Conservation (phyloP, 116 monocot genomes). For the Phalaenopsis hybrid region DNA sequence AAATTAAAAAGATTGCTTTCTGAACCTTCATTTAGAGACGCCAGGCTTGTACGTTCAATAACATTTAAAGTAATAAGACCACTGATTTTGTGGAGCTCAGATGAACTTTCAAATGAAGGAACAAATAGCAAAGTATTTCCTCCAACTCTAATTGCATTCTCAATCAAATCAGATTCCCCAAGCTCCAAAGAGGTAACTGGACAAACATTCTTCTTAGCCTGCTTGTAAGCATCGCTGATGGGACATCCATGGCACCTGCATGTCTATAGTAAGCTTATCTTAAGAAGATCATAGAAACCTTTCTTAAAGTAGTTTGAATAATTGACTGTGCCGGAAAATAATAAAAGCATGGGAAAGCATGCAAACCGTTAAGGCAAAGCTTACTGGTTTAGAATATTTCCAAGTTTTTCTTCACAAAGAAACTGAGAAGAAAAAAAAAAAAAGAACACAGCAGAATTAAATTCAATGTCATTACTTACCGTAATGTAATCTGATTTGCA, state of each 20-base stretch:
- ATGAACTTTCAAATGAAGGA: slow-evolving; percentile 43
- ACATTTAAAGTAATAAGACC: slow-evolving; percentile 47
- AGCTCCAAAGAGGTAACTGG: slow-evolving; percentile 37
- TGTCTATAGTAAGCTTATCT: slow-evolving; percentile 27
- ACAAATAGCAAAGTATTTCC: slow-evolving; percentile 53
- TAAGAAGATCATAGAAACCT: neutral
- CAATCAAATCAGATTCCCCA: slow-evolving; percentile 36
- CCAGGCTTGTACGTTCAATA: slow-evolving; percentile 65
- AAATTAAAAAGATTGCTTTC: neutral
- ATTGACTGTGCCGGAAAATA: too few relatives aligned
- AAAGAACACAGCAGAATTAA: too few relatives aligned
- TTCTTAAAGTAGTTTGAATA: too few relatives aligned
- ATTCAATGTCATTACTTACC: too few relatives aligned
- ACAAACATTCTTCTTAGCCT: slow-evolving; percentile 33
- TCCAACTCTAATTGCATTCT: slow-evolving; percentile 56
- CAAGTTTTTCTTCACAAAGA: too few relatives aligned
- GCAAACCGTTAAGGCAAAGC: too few relatives aligned
- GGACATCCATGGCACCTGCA: slow-evolving; percentile 82
- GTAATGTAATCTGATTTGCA: too few relatives aligned
- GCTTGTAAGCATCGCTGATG: slow-evolving; percentile 11
- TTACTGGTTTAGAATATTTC: too few relatives aligned
- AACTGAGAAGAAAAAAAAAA: too few relatives aligned
- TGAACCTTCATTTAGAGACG: slow-evolving; percentile 68
- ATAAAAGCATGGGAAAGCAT: too few relatives aligned
- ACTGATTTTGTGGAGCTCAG: slow-evolving; percentile 25